Percentiles rank a stretch among this genome's conserved stretches.
phyloP scores from a whole-genome alignment of 225 moss, liverwort and hornwort genomes.

The Marchantia polymorpha region DNA sequence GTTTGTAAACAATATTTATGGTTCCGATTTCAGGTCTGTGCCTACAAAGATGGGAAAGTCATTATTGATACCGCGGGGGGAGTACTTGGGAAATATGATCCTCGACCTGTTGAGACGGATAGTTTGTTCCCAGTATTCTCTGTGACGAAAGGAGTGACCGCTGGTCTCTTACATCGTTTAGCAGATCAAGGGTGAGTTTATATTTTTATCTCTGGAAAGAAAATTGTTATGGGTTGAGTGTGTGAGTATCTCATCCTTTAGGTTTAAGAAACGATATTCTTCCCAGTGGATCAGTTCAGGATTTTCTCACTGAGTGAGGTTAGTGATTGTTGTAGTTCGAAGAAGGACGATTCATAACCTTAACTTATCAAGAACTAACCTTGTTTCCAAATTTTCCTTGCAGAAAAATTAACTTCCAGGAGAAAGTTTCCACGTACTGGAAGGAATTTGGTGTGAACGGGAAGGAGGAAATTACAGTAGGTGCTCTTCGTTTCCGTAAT shows the following conservation, averaged over 20 bases:
- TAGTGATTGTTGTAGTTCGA: too few relatives aligned
- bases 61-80: constrained; percentile 88
- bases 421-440: constrained; percentile 81
- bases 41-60: constrained; percentile 79
- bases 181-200: constrained; percentile 73
- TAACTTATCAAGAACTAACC: too few relatives aligned
- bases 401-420: constrained; percentile 73
- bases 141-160: constrained; percentile 81
- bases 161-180: constrained; percentile 87
- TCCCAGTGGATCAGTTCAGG: too few relatives aligned
- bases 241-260: too few relatives aligned
- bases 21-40: constrained; percentile 66
- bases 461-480: constrained; percentile 81
- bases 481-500: constrained; percentile 1
- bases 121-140: constrained; percentile 94
- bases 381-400: neutral
- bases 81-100: constrained; percentile 91
- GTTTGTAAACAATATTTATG: neutral
- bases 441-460: constrained; percentile 81
- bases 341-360: too few relatives aligned
- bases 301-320: too few relatives aligned
- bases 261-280: too few relatives aligned
- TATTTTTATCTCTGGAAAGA: neutral
- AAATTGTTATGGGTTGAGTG: too few relatives aligned
- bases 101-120: constrained; percentile 89